phyloP scores from a whole-genome alignment of 208 protist species.

The Acanthamoeba castellanii region DNA sequence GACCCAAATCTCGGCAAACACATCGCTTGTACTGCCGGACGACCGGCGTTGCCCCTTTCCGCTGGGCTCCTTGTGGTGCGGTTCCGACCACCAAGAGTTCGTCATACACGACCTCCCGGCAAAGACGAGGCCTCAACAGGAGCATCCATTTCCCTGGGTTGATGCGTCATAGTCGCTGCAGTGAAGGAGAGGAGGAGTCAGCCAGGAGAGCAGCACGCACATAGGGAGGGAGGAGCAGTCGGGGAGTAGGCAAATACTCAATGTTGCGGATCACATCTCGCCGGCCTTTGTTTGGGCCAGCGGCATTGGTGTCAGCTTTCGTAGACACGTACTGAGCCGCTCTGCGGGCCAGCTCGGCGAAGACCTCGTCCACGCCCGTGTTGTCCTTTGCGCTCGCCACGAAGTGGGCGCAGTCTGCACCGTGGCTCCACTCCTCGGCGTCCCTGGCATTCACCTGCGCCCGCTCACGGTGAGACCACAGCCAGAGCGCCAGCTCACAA shows the following conservation, averaged over 20 bases:
- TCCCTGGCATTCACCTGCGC: not conserved
- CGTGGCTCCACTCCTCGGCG: not conserved
- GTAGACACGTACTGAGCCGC: not conserved
- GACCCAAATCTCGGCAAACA: no score
- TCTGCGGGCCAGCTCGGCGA: not conserved
- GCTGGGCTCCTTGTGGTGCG: no score
- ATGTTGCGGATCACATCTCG: not conserved
- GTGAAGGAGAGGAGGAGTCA: no score
- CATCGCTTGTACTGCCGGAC: no score
- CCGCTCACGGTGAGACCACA: not conserved
- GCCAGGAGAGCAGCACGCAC: no score
- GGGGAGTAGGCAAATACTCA: not conserved
- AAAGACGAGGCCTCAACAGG: not conserved
- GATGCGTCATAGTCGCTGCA: not conserved
- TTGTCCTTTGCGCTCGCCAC: constrained; percentile 34
- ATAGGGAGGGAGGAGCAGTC: no score
- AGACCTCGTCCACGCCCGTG: constrained; percentile 32
- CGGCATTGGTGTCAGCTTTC: not conserved
- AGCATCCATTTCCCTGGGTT: not conserved
- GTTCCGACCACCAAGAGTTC: no score
- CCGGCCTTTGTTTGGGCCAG: no score
- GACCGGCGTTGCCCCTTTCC: no score
- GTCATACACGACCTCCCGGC: no score
- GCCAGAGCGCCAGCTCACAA: not conserved
- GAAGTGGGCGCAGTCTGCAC: not conserved